phyloP scores from a whole-genome alignment of 139 green algal species.

The Gonium pectorale region DNA sequence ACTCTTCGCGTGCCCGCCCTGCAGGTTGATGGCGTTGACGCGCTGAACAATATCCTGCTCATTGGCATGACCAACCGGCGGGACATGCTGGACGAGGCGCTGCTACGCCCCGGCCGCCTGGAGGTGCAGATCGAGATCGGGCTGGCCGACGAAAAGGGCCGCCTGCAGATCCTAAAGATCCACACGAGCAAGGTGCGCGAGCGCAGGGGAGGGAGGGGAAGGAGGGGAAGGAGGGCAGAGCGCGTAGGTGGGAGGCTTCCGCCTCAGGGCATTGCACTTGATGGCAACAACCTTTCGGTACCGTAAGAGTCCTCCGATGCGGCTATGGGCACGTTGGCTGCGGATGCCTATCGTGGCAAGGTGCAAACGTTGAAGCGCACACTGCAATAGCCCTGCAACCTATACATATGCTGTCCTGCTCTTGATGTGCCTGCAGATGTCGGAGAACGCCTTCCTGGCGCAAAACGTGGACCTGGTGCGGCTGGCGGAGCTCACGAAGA shows the following conservation, averaged over 20 bases:
- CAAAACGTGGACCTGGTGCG: conserved; percentile 89
- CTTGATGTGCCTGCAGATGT: conserved; percentile 77
- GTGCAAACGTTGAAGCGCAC: too few species aligned
- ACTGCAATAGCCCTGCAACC: too few species aligned
- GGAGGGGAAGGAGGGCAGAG: too few species aligned
- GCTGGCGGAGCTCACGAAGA: conserved; percentile 90
- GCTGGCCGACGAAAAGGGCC: conserved; percentile 92
- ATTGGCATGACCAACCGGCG: conserved; percentile 83
- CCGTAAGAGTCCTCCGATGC: too few species aligned
- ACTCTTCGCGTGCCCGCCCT: too few species aligned
- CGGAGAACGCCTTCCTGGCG: conserved; percentile 89
- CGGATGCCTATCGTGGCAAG: too few species aligned
- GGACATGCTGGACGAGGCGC: conserved; percentile 99
- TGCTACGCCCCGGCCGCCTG: conserved; percentile 94
- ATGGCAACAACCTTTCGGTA: too few species aligned
- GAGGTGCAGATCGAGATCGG: conserved; percentile 98
- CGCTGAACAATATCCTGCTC: conserved; percentile 99
- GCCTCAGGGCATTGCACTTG: too few species aligned
- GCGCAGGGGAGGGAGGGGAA: too few species aligned
- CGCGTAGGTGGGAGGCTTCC: too few species aligned
- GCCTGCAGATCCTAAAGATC: conserved; percentile 96
- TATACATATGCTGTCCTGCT: too few species aligned
- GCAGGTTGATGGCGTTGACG: conserved; percentile 98
- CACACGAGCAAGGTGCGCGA: conserved; percentile 78
- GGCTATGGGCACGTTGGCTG: too few species aligned